Base-by-base conservation (phyloP, 164 flowering plant genomes). In the Sextonia rubra region DNA sequence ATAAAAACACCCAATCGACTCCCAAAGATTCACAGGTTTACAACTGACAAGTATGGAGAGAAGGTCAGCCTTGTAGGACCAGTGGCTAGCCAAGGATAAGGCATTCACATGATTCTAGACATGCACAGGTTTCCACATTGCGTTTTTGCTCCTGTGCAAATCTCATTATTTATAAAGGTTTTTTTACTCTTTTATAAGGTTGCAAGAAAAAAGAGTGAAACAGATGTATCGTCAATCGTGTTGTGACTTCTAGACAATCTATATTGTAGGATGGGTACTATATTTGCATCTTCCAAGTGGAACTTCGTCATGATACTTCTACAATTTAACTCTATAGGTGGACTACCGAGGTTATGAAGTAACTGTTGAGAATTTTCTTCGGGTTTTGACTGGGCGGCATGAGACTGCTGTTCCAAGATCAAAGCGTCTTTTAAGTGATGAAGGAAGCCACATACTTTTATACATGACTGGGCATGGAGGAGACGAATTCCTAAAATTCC, bases 381-480 rank as follows among this genome's bases (percentile, higher is more conserved):
- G 98, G 26, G 95, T 96, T 66, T 80, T 96, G 78, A 93, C 97
- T 27, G 97, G 99, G 12, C 97, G 97, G 61, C 98, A 91, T 82
- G 95, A 87, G 74, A 70, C 83, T 80, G 95, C 97, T 70, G 97
- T 93, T 80, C 99, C 99, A 70, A 90, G 99, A 80, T 92, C 98
- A 72, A 93, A 96, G 80, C 97, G 98, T 60, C 95, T 96, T 65
- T 78, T 93, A 71, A 96, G 99, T 82, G 99, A 93, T 80, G 98
- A 93, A 82, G 98, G 99, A 77, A 96, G 99, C 73, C 98, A 93
- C 75, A 86, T 96, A 84, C 94, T 96, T 75, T 78, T 96, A 24
- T 96, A 92, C 77, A 96, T 96, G 99, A 96, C 98, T 24, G 97
- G 98, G 67, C 99, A 96, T 80, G 99, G 99, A 20, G 99, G 99